These are phyloP conservation scores for Pyrenochaeta sp. DNA, from an alignment of 2,329 filamentous ascomycete genomes.

Conservation along the genomic window DNA sequence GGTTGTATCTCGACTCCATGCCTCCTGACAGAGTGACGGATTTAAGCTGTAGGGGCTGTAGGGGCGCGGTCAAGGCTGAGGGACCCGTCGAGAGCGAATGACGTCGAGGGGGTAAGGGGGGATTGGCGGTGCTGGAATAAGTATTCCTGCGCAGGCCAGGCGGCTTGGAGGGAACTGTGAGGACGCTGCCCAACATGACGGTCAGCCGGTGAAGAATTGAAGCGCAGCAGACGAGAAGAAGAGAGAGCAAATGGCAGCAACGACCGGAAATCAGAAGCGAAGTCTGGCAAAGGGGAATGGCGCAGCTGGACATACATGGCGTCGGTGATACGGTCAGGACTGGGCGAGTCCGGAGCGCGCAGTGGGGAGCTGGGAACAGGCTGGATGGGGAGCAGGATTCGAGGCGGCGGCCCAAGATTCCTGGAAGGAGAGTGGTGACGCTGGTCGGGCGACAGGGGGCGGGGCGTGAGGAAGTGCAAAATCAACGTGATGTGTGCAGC, in stretches of 20 bases:
- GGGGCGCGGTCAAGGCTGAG: slow-evolving; percentile 26
- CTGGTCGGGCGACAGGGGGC: slow-evolving; percentile 14
- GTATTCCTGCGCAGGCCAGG: slow-evolving; percentile 24
- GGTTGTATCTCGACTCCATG: slow-evolving; percentile 47
- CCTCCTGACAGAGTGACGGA: slow-evolving; percentile 26
- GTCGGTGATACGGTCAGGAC: slow-evolving; percentile 23
- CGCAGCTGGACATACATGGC: slow-evolving; percentile 45
- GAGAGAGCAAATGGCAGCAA: slow-evolving; percentile 15
- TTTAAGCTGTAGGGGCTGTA: slow-evolving; percentile 31
- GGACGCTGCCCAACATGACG: slow-evolving; percentile 43
- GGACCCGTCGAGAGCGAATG: slow-evolving; percentile 29
- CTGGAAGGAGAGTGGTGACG: slow-evolving; percentile 21
- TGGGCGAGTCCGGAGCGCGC: slow-evolving; percentile 6
- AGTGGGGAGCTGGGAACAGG: slow-evolving; percentile 11
- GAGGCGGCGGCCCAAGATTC: slow-evolving; percentile 22
- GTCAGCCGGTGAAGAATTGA: slow-evolving; percentile 32
- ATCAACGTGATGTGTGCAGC: slow-evolving; percentile 20
- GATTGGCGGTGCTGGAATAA: slow-evolving; percentile 25
- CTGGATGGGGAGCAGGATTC: slow-evolving; percentile 18
- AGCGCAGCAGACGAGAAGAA: slow-evolving; percentile 5
- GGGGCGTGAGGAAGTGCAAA: slow-evolving; percentile 10
- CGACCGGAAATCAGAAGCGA: slow-evolving; percentile 22
- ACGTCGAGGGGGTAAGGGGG: slow-evolving; percentile 36
- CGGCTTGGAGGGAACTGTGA: slow-evolving; percentile 30
- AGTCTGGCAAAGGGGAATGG: slow-evolving; percentile 33